A percentile compares a stretch with the other conserved stretches of the same genome.
These are phyloP conservation scores for Coix lacrymajobi DNA, from an alignment of 176 grass and related monocot species.

Conservation along the genomic window DNA sequence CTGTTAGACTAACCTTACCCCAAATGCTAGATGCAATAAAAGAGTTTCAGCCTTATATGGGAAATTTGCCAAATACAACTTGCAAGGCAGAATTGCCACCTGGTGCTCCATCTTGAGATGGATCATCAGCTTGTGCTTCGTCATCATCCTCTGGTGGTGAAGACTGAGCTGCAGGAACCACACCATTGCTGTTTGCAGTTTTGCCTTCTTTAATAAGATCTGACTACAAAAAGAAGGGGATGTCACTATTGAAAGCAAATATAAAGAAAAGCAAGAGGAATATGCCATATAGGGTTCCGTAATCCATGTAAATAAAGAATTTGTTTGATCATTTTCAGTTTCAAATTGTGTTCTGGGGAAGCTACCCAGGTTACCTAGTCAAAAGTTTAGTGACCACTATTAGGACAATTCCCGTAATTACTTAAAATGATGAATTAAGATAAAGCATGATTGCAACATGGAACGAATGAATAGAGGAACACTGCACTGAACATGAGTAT, in stretches of 20 bases:
- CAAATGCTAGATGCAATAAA: slow-evolving; percentile 16
- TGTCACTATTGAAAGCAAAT: background rate
- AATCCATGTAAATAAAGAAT: background rate
- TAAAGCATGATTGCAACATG: background rate
- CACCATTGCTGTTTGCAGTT: slow-evolving; percentile 17
- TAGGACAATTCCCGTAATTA: background rate
- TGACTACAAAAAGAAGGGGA: background rate
- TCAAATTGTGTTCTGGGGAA: background rate
- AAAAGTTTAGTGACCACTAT: background rate
- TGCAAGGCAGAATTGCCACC: slow-evolving; percentile 31
- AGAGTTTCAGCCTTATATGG: background rate
- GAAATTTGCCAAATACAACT: background rate
- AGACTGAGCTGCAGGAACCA: slow-evolving; percentile 14
- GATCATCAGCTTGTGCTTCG: slow-evolving; percentile 33
- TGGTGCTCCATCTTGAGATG: slow-evolving; percentile 45
- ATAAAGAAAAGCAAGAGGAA: background rate
- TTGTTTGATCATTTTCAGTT: background rate
- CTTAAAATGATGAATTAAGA: background rate
- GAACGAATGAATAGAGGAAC: background rate
- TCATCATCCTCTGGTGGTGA: slow-evolving; percentile 45
- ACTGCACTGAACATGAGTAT: background rate
- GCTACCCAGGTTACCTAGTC: background rate
- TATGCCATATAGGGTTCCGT: background rate
- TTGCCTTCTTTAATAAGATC: slow-evolving; percentile 36
- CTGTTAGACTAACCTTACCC: background rate